These are phyloP conservation scores for Friedmanniomyces simplex DNA, from an alignment of 495 filamentous ascomycete species.

Conservation along the genomic window DNA sequence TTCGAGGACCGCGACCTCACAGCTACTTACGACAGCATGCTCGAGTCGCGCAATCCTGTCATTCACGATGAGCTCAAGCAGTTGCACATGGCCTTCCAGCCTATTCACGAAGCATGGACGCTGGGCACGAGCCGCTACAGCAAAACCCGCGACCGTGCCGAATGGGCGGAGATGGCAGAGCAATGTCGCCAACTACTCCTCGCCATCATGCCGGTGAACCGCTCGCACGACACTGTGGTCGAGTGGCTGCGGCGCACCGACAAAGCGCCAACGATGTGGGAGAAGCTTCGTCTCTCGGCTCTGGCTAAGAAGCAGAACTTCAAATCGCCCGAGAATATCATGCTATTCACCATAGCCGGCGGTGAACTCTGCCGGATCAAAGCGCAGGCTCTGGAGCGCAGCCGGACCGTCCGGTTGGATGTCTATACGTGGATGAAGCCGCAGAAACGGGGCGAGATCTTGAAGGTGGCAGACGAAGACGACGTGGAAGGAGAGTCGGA, in stretches of 20 bases:
- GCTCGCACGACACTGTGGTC: background rate
- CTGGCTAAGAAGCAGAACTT: background rate
- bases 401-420: background rate
- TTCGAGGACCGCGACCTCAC: conserved; percentile 27
- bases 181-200: background rate
- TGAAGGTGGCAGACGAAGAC: background rate
- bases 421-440: conserved; percentile 17
- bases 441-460: conserved; percentile 9
- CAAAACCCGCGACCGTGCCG: background rate
- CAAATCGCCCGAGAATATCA: background rate
- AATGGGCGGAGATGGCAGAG: background rate
- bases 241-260: background rate
- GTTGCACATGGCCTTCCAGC: background rate
- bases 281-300: conserved; percentile 5
- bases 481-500: background rate
- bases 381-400: background rate
- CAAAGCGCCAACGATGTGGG: conserved; percentile 6
- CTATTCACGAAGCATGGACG: background rate
- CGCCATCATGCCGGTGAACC: background rate
- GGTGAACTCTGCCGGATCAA: conserved; percentile 15
- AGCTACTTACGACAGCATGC: conserved; percentile 10
- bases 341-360: conserved; percentile 13
- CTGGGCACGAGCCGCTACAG: background rate
- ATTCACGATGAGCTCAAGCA: background rate
- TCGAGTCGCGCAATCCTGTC: background rate